Evolutionary conservation across 2,329 filamentous ascomycete species (phyloP), one percentile per base, ranked within the genome.

Genomic region (Colletotrichum sojae): DNA sequence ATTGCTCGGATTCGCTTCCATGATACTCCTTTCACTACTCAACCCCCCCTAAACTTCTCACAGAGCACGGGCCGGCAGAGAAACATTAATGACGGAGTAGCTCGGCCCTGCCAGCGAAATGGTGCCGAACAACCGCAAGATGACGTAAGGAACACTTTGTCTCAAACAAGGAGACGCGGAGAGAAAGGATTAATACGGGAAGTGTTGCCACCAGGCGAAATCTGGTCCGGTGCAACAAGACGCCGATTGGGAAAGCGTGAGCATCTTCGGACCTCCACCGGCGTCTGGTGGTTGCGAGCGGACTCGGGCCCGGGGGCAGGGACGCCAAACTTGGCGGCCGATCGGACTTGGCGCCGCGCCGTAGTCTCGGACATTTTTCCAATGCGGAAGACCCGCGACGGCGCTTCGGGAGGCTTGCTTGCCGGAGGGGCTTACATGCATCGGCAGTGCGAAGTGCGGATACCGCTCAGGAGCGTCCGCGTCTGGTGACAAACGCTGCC

Each of bases 141-240:
- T 66, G 48, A 60, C 55, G 55, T 49, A 54, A 60, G 55, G 36
- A 60, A 45, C 27, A 49, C 25, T 60, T 20, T 61, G 10, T 61
- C 9, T 31, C 15, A 55, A 54, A 61, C 63, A 66, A 48, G 39
- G 27, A 39, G 48, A 56, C 13, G 12, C 6, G 36, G 20, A 46
- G 16, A 22, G 25, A 39, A n/a, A 10, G 18, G 31, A 43, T 46
- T 25, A 54, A 61, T 16, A 15, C n/a, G 63, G 27, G 27, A 61
- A 10, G 16, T n/a, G 31, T 18, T 12, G 6, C 49, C 16, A 39
- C 16, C 27, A 4, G 40, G 16, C 40, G 12, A 2, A 10, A 10
- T 36, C 31, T 10, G 31, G 6, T 9, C 31, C 31, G 10, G 31
- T 10, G 31, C 31, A 36, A 36, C 8, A 10, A 8, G 31, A 6